phyloP scores from a whole-genome alignment of 2,329 filamentous ascomycete genomes.

The Mycosphaerella sp. region DNA sequence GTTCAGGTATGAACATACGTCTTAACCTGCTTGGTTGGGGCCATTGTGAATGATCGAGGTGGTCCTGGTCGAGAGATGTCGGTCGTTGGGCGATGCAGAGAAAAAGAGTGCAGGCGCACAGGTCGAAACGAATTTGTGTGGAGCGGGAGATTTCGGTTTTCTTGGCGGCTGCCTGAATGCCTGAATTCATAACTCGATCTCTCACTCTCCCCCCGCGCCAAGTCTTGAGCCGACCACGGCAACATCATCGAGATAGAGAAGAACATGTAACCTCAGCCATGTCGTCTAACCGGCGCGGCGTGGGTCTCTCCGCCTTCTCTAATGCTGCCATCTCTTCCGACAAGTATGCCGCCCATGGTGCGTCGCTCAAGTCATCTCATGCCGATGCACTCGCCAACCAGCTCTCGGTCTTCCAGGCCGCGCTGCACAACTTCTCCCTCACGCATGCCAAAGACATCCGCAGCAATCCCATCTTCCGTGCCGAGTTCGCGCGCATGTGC shows the following conservation, averaged over 20 bases:
- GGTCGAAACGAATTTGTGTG: constrained; percentile 17
- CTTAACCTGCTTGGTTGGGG: constrained; percentile 43
- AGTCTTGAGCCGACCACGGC: neutral
- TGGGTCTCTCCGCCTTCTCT: constrained; percentile 85
- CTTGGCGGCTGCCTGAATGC: constrained; percentile 9
- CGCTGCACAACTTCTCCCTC: constrained; percentile 89
- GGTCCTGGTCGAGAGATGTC: constrained; percentile 19
- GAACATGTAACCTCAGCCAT: constrained; percentile 27
- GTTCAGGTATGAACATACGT: constrained; percentile 43
- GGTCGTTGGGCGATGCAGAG: constrained; percentile 30
- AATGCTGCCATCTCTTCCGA: constrained; percentile 76
- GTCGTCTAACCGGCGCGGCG: constrained; percentile 60
- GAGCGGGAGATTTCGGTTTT: neutral
- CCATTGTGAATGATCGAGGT: constrained; percentile 47
- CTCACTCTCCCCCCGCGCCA: neutral
- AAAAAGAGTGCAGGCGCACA: constrained; percentile 11
- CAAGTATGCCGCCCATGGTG: constrained; percentile 86
- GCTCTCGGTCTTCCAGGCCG: constrained; percentile 88
- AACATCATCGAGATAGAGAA: neutral
- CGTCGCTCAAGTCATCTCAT: constrained; percentile 75
- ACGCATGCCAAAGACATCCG: constrained; percentile 95
- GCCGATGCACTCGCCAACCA: constrained; percentile 83
- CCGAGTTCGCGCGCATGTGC: constrained; percentile 98
- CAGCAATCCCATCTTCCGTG: constrained; percentile 87
- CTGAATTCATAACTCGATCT: neutral